phyloP scores from a whole-genome alignment of 2,329 filamentous ascomycete species.

The Ophiostoma montium region DNA sequence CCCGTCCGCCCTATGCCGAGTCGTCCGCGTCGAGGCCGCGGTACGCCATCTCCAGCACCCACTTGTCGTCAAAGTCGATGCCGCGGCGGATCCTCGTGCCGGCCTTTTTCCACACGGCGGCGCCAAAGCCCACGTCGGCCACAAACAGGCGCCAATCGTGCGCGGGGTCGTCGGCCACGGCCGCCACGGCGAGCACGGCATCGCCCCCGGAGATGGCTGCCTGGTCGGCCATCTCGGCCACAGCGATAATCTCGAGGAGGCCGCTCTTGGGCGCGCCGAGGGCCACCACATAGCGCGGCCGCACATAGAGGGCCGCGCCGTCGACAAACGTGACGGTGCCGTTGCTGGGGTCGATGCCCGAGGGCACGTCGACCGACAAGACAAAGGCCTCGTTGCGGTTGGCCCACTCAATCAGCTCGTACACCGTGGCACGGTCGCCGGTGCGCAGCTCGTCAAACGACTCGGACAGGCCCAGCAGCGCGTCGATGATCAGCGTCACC shows the following conservation, averaged over 20 bases:
- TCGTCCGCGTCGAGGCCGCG: slow-evolving; percentile 4
- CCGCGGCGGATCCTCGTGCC: slow-evolving; percentile 69
- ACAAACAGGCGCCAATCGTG: slow-evolving; percentile 65
- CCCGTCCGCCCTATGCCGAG: background rate
- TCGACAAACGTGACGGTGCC: slow-evolving; percentile 56
- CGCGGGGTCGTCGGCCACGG: slow-evolving; percentile 28
- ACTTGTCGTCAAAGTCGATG: slow-evolving; percentile 76
- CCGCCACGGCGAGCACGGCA: slow-evolving; percentile 20
- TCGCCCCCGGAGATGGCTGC: slow-evolving; percentile 18
- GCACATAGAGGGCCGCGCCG: slow-evolving; percentile 64
- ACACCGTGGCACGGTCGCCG: slow-evolving; percentile 68
- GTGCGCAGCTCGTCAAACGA: slow-evolving; percentile 79
- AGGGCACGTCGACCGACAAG: slow-evolving; percentile 80
- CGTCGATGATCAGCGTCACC: slow-evolving; percentile 75
- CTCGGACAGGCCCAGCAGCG: slow-evolving; percentile 71
- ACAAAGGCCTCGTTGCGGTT: slow-evolving; percentile 76
- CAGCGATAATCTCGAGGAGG: slow-evolving; percentile 60
- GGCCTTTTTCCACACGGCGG: slow-evolving; percentile 72
- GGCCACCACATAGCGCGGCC: slow-evolving; percentile 69
- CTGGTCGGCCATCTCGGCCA: slow-evolving; percentile 26
- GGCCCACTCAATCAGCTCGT: slow-evolving; percentile 86
- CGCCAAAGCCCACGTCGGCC: slow-evolving; percentile 73
- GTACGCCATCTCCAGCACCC: slow-evolving; percentile 59
- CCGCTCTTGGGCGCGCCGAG: slow-evolving; percentile 81
- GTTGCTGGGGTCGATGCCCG: slow-evolving; percentile 68